phyloP scores from a whole-genome alignment of 305 asterid genomes.

The Rubia balearica region DNA sequence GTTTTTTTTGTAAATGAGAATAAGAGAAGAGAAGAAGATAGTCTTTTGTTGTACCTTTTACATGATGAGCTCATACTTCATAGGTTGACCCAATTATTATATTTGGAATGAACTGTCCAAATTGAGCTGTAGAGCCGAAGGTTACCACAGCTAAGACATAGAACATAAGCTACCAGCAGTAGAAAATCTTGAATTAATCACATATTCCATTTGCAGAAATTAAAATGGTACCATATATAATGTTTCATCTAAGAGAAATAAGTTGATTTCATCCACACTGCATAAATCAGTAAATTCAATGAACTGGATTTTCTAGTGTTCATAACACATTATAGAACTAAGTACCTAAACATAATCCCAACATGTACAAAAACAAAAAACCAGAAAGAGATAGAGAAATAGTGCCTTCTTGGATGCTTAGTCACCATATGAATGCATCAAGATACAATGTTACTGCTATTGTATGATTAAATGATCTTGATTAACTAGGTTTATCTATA shows the following conservation, averaged over 20 bases:
- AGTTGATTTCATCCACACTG: neutral
- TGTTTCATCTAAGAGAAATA: neutral
- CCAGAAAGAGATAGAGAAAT: no score
- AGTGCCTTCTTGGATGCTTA: no score
- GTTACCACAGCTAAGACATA: slow-evolving; percentile 88
- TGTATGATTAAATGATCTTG: neutral
- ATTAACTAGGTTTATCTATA: neutral
- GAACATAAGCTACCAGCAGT: slow-evolving; percentile 73
- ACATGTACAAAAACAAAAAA: neutral
- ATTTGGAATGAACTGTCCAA: slow-evolving; percentile 98
- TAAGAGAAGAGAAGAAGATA: no score
- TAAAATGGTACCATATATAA: neutral
- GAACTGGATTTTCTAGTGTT: no score
- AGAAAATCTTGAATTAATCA: slow-evolving; percentile 1
- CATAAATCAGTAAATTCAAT: no score
- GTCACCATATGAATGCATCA: no score
- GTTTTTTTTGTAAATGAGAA: no score
- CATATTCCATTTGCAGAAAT: neutral
- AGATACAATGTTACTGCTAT: neutral
- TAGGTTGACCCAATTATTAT: slow-evolving; percentile 97
- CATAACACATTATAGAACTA: no score
- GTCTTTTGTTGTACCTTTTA: no score
- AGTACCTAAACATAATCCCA: neutral
- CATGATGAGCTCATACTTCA: slow-evolving; percentile 24
- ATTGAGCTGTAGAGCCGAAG: slow-evolving; percentile 91